These are phyloP conservation scores for Periconia digitata DNA, from an alignment of 2,329 filamentous ascomycete species.

Conservation along the genomic window DNA sequence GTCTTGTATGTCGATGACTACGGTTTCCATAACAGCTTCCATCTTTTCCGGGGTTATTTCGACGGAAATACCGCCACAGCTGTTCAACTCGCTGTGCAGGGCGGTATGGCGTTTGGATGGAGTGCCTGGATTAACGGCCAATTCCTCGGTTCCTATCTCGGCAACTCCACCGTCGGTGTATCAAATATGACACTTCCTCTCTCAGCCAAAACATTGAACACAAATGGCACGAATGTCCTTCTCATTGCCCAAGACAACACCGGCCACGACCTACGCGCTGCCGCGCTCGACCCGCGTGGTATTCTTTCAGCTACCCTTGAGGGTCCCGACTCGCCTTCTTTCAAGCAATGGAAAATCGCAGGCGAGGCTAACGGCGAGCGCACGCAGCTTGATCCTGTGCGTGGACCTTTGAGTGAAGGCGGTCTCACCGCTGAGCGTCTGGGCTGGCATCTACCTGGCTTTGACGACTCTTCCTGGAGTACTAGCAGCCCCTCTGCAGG, in stretches of 20 bases:
- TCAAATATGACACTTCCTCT: constrained; percentile 53
- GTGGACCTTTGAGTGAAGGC: constrained; percentile 60
- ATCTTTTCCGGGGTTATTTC: constrained; percentile 48
- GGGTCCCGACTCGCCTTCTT: constrained; percentile 32
- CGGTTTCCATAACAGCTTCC: constrained; percentile 45
- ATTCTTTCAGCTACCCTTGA: constrained; percentile 57
- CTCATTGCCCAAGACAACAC: constrained; percentile 63
- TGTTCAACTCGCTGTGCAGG: constrained; percentile 55
- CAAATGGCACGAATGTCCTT: constrained; percentile 48
- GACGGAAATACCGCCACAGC: constrained; percentile 39
- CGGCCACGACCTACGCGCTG: constrained; percentile 58
- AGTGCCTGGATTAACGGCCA: constrained; percentile 60
- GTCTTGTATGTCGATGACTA: constrained; percentile 48
- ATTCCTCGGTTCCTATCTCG: constrained; percentile 59
- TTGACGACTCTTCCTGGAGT: constrained; percentile 52
- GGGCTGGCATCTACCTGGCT: constrained; percentile 62
- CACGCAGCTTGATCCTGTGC: constrained; percentile 55
- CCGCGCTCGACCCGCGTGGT: constrained; percentile 53
- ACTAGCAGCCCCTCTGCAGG: constrained; percentile 41
- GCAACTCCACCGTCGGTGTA: constrained; percentile 45
- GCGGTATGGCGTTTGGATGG: constrained; percentile 59
- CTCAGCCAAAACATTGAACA: constrained; percentile 49
- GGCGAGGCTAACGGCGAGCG: constrained; percentile 58
- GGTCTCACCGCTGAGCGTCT: constrained; percentile 61
- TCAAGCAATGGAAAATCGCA: constrained; percentile 60